These are phyloP conservation scores for Hypoxylon sp. DNA, from an alignment of 2,329 filamentous ascomycete genomes.

Conservation along the genomic window DNA sequence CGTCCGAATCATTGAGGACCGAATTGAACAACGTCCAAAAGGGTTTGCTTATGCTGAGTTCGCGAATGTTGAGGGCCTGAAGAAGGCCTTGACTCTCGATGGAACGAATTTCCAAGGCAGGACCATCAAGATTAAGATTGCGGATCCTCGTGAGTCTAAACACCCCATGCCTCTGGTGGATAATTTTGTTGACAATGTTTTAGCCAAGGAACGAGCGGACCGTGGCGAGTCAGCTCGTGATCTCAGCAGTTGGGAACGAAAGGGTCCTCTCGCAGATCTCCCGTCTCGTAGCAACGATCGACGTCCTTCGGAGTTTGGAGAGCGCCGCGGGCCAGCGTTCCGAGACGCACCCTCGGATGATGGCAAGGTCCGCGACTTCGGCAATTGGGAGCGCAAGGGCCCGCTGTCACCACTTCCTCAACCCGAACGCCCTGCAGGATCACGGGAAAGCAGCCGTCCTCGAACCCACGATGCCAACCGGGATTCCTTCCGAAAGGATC, in stretches of 20 bases:
- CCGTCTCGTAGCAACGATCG: slow-evolving; percentile 60
- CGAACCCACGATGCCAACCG: slow-evolving; percentile 70
- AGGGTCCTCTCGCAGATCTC: slow-evolving; percentile 85
- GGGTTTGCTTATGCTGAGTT: slow-evolving; percentile 99
- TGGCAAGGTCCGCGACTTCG: slow-evolving; percentile 82
- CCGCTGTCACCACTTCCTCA: slow-evolving; percentile 80
- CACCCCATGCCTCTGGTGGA: slow-evolving; percentile 12
- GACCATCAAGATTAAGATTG: slow-evolving; percentile 92
- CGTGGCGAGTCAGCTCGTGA: slow-evolving; percentile 78
- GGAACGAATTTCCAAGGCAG: slow-evolving; percentile 87
- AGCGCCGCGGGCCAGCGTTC: slow-evolving; percentile 72
- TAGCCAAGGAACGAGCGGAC: slow-evolving; percentile 84
- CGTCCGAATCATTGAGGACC: slow-evolving; percentile 97
- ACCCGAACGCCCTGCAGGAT: slow-evolving; percentile 61
- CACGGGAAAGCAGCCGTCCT: slow-evolving; percentile 68
- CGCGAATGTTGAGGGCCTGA: slow-evolving; percentile 85
- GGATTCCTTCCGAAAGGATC: slow-evolving; percentile 70
- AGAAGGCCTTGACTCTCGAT: slow-evolving; percentile 87
- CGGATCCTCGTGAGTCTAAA: slow-evolving; percentile 87
- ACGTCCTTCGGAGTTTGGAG: slow-evolving; percentile 66
- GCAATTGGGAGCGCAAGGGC: slow-evolving; percentile 95
- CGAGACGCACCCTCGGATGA: slow-evolving; percentile 79
- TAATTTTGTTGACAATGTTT: slow-evolving; percentile 53
- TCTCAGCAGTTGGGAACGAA: slow-evolving; percentile 90
- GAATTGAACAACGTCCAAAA: slow-evolving; percentile 92